Conservation (phyloP, 768 basidiomycete genomes). For the Saitozyma sp. region DNA sequence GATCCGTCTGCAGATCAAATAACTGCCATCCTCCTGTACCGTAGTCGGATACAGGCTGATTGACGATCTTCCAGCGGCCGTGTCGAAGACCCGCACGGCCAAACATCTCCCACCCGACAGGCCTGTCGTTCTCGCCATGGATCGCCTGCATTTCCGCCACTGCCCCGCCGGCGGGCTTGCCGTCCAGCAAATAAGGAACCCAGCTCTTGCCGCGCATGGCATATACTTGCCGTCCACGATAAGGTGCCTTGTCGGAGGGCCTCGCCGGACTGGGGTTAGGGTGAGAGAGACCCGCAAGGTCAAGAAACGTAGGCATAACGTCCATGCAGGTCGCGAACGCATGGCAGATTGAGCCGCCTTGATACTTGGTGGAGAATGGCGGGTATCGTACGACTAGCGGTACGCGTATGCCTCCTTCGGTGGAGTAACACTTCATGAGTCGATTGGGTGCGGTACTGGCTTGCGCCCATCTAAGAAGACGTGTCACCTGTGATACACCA, state of each 20-base stretch:
- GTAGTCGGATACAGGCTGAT: slow-evolving; percentile 38
- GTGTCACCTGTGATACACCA: slow-evolving; percentile 27
- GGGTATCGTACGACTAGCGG: slow-evolving; percentile 42
- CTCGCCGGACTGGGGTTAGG: slow-evolving; percentile 26
- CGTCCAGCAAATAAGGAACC: too few species aligned
- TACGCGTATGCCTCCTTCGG: slow-evolving; percentile 40
- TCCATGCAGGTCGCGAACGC: slow-evolving; percentile 50
- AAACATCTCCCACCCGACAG: slow-evolving; percentile 30
- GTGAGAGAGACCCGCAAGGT: slow-evolving; percentile 5
- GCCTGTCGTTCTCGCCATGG: slow-evolving; percentile 37
- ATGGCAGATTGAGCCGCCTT: slow-evolving; percentile 14
- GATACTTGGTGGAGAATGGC: slow-evolving; percentile 1
- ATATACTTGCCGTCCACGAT: slow-evolving; percentile 30
- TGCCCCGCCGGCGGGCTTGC: slow-evolving; percentile 19
- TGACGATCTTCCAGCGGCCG: slow-evolving; percentile 43
- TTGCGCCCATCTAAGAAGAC: slow-evolving; percentile 46
- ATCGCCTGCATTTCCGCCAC: slow-evolving; percentile 13
- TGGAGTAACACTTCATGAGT: slow-evolving; percentile 41
- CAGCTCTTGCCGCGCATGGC: slow-evolving; percentile 37
- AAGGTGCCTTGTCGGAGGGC: slow-evolving; percentile 30
- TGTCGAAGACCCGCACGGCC: slow-evolving; percentile 43
- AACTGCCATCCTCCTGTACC: slow-evolving; percentile 37
- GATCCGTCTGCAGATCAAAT: slow-evolving; percentile 29
- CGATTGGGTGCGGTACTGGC: slow-evolving; percentile 44
- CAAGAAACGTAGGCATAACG: slow-evolving; percentile 41